Percentiles rank a stretch among this genome's conserved stretches.
Evolutionary conservation across 2,329 filamentous ascomycete species (phyloP).

Genomic region (Curvularia verruculosa): DNA sequence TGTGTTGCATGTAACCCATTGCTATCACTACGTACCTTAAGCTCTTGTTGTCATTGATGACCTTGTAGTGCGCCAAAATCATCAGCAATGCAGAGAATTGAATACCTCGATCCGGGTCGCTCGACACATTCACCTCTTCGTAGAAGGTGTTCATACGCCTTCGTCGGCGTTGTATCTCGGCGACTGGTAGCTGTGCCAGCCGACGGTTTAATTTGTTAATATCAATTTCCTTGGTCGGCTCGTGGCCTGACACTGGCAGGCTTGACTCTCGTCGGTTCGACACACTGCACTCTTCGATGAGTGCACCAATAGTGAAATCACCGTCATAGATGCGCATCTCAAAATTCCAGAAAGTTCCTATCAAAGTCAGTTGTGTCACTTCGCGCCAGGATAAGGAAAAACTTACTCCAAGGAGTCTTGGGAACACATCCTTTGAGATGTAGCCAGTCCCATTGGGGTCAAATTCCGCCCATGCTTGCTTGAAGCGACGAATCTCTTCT

Average conservation of each 20-base stretch:
- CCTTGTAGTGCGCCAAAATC: constrained; percentile 97
- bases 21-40: constrained; percentile 63
- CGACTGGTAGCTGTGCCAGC: constrained; percentile 74
- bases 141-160: constrained; percentile 92
- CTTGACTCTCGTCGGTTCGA: constrained; percentile 59
- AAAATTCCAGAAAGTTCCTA: constrained; percentile 86
- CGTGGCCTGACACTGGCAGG: constrained; percentile 53
- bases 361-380: constrained; percentile 14
- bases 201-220: constrained; percentile 75
- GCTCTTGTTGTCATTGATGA: constrained; percentile 97
- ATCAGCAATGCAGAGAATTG: constrained; percentile 91
- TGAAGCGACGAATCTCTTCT: constrained; percentile 94
- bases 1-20: not conserved
- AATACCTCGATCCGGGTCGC: constrained; percentile 87
- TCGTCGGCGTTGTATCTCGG: constrained; percentile 75
- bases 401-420: constrained; percentile 78
- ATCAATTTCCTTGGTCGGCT: constrained; percentile 63
- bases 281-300: constrained; percentile 81
- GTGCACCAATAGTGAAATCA: constrained; percentile 83
- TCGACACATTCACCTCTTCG: constrained; percentile 92
- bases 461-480: constrained; percentile 96
- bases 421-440: constrained; percentile 88
- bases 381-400: not conserved
- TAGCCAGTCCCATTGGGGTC: constrained; percentile 91
- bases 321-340: constrained; percentile 96